Evolutionary conservation across 768 basidiomycete genomes (phyloP).

Genomic region (Leccinum uliginosum): DNA sequence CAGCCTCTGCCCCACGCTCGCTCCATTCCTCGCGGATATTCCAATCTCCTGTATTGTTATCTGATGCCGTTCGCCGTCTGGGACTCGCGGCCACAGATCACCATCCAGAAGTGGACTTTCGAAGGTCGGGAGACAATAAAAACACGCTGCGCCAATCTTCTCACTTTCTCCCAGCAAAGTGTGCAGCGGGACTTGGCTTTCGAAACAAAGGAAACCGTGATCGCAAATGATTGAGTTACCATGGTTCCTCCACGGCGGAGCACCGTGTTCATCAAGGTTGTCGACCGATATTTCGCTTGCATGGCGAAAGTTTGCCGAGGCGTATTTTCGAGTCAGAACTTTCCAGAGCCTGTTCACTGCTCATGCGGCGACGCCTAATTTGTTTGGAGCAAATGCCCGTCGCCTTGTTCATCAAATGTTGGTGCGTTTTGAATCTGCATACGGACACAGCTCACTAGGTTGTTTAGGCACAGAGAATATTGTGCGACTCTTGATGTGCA

Average conservation of each 20-base stretch:
- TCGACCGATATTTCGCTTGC: slow-evolving; percentile 46
- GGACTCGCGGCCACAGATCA: slow-evolving; percentile 61
- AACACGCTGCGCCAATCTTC: slow-evolving; percentile 68
- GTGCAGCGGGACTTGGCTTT: slow-evolving; percentile 37
- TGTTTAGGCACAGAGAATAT: slow-evolving; percentile 40
- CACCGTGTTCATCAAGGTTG: slow-evolving; percentile 52
- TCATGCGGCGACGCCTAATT: slow-evolving; percentile 21
- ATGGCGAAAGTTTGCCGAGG: slow-evolving; percentile 51
- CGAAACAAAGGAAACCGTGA: slow-evolving; percentile 33
- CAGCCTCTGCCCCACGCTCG: slow-evolving; percentile 28
- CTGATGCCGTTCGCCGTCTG: slow-evolving; percentile 69
- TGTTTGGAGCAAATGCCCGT: slow-evolving; percentile 24
- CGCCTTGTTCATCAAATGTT: slow-evolving; percentile 46
- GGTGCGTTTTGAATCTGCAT: slow-evolving; percentile 22
- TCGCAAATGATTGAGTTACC: slow-evolving; percentile 12
- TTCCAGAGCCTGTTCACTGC: slow-evolving; percentile 46
- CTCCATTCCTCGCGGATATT: slow-evolving; percentile 30
- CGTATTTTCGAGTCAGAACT: slow-evolving; percentile 62
- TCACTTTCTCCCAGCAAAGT: slow-evolving; percentile 52
- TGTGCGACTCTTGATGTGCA: slow-evolving; percentile 61
- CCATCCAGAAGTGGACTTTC: slow-evolving; percentile 35
- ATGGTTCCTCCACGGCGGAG: slow-evolving; percentile 43
- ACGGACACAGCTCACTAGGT: neutral
- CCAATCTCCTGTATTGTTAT: slow-evolving; percentile 65
- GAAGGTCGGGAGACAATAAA: slow-evolving; percentile 46